Evolutionary conservation across 1,139 yeast species (phyloP), one percentile per base, ranked within the genome.

Genomic region (Arxiozyma slooffiae): DNA sequence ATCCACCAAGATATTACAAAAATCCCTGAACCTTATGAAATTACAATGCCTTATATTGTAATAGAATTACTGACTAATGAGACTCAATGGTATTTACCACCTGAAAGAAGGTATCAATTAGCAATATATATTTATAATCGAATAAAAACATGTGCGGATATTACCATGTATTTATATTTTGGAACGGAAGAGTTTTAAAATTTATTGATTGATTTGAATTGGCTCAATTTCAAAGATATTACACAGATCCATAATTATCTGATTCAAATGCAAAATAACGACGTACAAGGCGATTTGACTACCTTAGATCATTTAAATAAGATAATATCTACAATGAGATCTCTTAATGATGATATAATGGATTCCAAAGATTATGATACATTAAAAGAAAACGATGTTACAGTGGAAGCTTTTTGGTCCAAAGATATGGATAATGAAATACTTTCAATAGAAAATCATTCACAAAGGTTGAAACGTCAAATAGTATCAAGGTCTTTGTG

Each of bases 181-280:
- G 64, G 67, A 52, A 61, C 59, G 45, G 57, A 59, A 2, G 67
- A 61, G 23, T 62, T 66, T 46, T 65, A 65, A 53, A 66, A 66
- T 48, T 38, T 59, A 14, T 49, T 64, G 20, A 26, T 66, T 17
- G 50, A 56, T 41, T 52, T 59, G n/a, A 53, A 61, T 3, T 66
- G 69, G 69, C 57, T 54, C 4, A 60, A 60, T 46, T 63, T 51
- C 48, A 55, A 55, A 37, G 66, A 64, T 9, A 49, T 64, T 4
- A 48, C 52, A 18, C 55, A 55, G 37, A 46, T 64, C 38, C 50
- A 49, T 26, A 56, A 55, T 17, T 40, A 63, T 7, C 53, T 61
- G 2, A 48, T 56, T 3, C 68, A 65, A 50, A 64, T 65, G 68
- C 58, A 55, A 26, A 59, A 56, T 23, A 63, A 64, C 39, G 69